A percentile compares a stretch with the other conserved stretches of the same genome.
These are phyloP conservation scores for Trichoderma guizhouense DNA, from an alignment of 2,329 filamentous ascomycete genomes.

Conservation along the genomic window DNA sequence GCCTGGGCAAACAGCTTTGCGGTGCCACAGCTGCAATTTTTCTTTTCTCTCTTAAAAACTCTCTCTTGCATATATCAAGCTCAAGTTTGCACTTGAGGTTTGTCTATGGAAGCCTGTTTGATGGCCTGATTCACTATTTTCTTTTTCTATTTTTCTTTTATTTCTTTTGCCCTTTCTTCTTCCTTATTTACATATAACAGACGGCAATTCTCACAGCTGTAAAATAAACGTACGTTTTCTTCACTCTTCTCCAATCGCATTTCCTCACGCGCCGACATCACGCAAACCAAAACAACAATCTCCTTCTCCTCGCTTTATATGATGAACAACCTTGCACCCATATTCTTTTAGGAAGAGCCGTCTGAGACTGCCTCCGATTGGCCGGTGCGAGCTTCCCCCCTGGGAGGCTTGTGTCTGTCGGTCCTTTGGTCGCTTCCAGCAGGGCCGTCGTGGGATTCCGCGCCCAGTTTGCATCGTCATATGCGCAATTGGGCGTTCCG, in stretches of 20 bases:
- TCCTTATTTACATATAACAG: neutral
- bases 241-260: neutral
- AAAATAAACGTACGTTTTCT: neutral
- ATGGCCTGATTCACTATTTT: neutral
- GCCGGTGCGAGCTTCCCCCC: neutral
- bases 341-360: conserved; percentile 44
- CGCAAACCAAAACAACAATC: neutral
- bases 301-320: conserved; percentile 28
- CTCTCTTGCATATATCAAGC: neutral
- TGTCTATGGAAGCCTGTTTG: neutral
- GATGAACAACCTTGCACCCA: conserved; percentile 43
- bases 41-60: neutral
- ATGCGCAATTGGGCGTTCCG: conserved; percentile 28
- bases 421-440: conserved; percentile 17
- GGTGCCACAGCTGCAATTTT: conserved; percentile 3
- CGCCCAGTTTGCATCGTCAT: conserved; percentile 33
- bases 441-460: conserved; percentile 17
- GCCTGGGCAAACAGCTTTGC: conserved; percentile 2
- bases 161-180: neutral
- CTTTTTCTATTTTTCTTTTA: neutral
- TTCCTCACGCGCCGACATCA: neutral
- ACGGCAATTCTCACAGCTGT: neutral
- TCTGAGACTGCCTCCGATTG: conserved; percentile 39
- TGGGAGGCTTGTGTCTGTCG: conserved; percentile 3
- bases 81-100: neutral